Evolutionary conservation across 495 filamentous ascomycete species (phyloP), one percentile per base, ranked within the genome.

Genomic region (Hypoxylon lienhwacheense): DNA sequence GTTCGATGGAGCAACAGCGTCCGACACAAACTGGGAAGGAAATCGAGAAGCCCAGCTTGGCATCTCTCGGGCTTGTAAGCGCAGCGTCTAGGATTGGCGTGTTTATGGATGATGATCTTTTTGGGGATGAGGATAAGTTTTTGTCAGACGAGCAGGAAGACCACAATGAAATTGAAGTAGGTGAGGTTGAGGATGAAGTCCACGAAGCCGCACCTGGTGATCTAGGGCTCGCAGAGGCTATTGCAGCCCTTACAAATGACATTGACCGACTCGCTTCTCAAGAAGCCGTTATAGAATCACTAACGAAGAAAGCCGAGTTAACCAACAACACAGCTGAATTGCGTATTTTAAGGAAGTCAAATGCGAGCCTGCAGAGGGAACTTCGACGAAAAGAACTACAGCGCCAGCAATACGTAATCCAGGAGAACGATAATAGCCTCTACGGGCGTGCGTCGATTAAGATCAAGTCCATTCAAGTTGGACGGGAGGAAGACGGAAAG

Each of bases 361-460:
- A 92, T 65, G 84, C 88, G 11, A 97, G 92, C 66, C 76, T 99
- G 50, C 85, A 95, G 62, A 80, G 92, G 32, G 95, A 99, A 66
- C 90, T 96, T 28, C 81, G 89, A 29, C 83, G 93, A 21, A 97
- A 97, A 67, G 93, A 97, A 71, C 78, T 99, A 64, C 95, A 99
- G 70, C 79, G 90, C 31, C 91, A 96, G 70, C 95, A 97, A 67
- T 99, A 97, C 61, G 90, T 95, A 55, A 85, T 97, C 29, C 95
- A 99, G 67, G 92, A 97, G 68, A 96, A 90, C 65, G 95, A 97
- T 63, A 99, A 97, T 70, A 96, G 91, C 68, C 75, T 99, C 31
- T 97, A 93, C 68, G 93, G 93, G 11, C 86, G 93, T 8, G 90
- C 93, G 3, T 87, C 82, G 4, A 82, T 97, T 53, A 85, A 80